A percentile compares a stretch with the other conserved stretches of the same genome.
Conservation (phyloP, 768 basidiomycete genomes). For the Amanita phalloides region DNA sequence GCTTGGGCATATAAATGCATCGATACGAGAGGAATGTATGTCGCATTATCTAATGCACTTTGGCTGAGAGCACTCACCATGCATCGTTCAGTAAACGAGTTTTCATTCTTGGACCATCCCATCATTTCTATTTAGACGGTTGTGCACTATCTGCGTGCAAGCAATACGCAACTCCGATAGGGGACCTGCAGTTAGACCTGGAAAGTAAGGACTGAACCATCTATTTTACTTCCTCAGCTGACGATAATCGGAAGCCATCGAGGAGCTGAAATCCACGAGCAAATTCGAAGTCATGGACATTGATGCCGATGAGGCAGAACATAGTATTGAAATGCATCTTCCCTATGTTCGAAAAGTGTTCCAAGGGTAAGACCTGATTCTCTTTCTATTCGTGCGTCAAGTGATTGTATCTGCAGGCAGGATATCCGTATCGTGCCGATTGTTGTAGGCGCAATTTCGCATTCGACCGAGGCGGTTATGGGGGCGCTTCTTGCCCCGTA, state of each 20-base stretch:
- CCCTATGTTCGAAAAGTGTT: conserved; percentile 85
- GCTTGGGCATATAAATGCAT: conserved; percentile 95
- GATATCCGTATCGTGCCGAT: conserved; percentile 85
- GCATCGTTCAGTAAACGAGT: conserved; percentile 61
- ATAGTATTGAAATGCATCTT: conserved; percentile 97
- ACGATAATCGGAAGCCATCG: conserved; percentile 37
- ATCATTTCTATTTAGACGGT: conserved; percentile 78
- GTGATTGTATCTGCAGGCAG: conserved; percentile 25
- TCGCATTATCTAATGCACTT: conserved; percentile 9
- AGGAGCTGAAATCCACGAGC: conserved; percentile 51
- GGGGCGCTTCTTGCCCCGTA: conserved; percentile 74
- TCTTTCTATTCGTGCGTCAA: not conserved
- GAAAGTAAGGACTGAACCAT: conserved; percentile 44
- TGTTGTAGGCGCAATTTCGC: conserved; percentile 71
- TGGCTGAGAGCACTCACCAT: conserved; percentile 3
- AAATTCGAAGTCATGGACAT: conserved; percentile 60
- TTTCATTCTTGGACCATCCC: conserved; percentile 93
- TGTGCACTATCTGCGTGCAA: conserved; percentile 80
- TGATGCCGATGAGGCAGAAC: conserved; percentile 82
- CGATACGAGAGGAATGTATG: conserved; percentile 72
- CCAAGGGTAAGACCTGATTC: conserved; percentile 41
- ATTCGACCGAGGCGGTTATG: conserved; percentile 46
- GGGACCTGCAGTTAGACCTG: conserved; percentile 66
- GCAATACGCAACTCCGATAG: conserved; percentile 78
- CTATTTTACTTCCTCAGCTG: conserved; percentile 3